These are phyloP conservation scores for Puccinia hordei DNA, from an alignment of 1,284 basidiomycete genomes.

Conservation along the genomic window DNA sequence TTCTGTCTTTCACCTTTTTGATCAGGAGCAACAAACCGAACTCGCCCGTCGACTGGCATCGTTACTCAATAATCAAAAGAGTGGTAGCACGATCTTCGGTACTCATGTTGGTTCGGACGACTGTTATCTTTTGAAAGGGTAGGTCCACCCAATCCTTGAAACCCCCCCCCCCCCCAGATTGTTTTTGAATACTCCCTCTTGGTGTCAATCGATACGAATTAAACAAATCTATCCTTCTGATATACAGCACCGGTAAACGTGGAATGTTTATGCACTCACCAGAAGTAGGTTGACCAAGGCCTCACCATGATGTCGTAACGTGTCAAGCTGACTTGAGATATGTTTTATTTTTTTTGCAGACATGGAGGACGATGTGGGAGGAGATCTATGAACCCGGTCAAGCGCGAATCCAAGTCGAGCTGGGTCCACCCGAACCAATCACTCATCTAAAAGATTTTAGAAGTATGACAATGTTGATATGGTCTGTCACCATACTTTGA, in stretches of 20 bases:
- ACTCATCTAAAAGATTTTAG: constrained; percentile 41
- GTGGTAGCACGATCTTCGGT: constrained; percentile 38
- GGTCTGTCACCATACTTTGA: constrained; percentile 41
- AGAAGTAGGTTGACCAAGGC: constrained; percentile 5
- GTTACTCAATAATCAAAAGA: constrained; percentile 8
- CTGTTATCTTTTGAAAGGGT: constrained; percentile 24
- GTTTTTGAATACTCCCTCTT: no score
- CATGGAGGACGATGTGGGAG: constrained; percentile 46
- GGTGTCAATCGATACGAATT: no score
- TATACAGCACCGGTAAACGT: constrained; percentile 29
- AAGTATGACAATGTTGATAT: constrained; percentile 46
- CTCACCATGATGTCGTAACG: background rate
- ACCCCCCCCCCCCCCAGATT: background rate
- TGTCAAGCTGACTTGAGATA: background rate
- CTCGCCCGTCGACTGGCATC: background rate
- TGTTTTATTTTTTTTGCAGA: background rate
- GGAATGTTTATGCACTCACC: constrained; percentile 50
- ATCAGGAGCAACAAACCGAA: constrained; percentile 30
- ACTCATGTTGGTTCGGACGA: constrained; percentile 38
- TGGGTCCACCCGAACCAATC: constrained; percentile 41
- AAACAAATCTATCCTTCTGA: background rate
- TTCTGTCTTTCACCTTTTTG: constrained; percentile 43
- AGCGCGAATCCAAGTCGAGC: constrained; percentile 33
- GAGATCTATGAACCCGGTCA: constrained; percentile 28
- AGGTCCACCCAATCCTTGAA: background rate